Evolutionary conservation across 371 early-diverging fungal species (phyloP), one percentile per base, ranked within the genome.

Genomic region (Mortierella sp.): DNA sequence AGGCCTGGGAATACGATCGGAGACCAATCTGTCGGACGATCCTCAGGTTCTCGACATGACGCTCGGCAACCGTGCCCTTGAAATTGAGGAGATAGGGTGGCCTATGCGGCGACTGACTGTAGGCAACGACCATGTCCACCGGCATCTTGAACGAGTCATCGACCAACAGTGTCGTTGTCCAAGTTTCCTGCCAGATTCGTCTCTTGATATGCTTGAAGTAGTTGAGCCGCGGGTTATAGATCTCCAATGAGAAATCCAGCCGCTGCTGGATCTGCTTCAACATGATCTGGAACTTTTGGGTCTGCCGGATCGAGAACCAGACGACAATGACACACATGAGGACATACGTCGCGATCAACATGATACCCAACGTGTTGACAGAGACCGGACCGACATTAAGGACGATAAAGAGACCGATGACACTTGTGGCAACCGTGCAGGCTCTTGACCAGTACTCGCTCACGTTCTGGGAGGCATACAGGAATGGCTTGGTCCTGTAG

Each of bases 71-170:
- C 48, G 88, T 86, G 1, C 92, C 92, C 19, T 81, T 79, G 66
- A 91, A 92, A 61, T 90, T 88, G 78, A 89, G 86, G 66, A 91
- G 79, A 64, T 91, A 91, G 4, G 92, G 92, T 37, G 92, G 89
- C 26, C 92, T 86, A 71, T 83, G 81, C 11, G 81, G 76, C 4
- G 86, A 86, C 55, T 87, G 82, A 4, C 81, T 86, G 73, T 76
- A 88, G 29, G 87, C 85, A n/a, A 90, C 75, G 4, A 85, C 85
- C 70, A 88, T 88, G 63, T 76, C 80, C 0, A 86, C 76, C 19
- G 88, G 88, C 79, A 92, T 85, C 64, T 89, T 83, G 77, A 88
- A 91, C 58, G 88, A 82, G 40, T 90, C 85, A 66, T 86, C 87
- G 16, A 87, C 89, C 16, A 92, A 73, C 37, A 92, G 66, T 0